phyloP scores from a whole-genome alignment of 169 alveolate genomes.

The Fabrea salina region DNA sequence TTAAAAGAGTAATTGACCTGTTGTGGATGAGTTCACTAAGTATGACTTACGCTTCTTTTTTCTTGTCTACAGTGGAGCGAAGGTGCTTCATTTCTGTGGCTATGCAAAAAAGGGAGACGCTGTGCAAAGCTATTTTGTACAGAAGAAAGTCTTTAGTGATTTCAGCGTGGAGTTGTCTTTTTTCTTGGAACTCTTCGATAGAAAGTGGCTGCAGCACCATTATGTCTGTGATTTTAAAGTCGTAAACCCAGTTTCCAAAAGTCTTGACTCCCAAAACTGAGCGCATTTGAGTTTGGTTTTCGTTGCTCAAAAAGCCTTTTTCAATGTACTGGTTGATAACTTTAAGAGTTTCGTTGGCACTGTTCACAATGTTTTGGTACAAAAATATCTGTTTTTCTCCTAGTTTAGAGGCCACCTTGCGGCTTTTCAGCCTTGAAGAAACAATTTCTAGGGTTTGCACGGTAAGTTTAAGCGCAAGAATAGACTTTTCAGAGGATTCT shows the following conservation, averaged over 20 bases:
- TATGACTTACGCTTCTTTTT: neutral
- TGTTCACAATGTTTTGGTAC: neutral
- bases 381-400: neutral
- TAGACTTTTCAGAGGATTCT: neutral
- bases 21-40: conserved; percentile 8
- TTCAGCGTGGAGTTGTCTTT: conserved; percentile 3
- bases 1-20: neutral
- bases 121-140: conserved; percentile 9
- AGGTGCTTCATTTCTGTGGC: conserved; percentile 30
- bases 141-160: conserved; percentile 22
- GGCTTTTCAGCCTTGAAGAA: neutral
- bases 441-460: neutral
- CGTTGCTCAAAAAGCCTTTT: neutral
- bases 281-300: conserved; percentile 16
- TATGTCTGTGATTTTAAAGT: neutral
- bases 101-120: conserved; percentile 8
- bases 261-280: conserved; percentile 10
- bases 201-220: conserved; percentile 19
- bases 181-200: neutral
- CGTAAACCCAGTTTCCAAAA: neutral
- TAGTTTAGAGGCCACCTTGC: neutral
- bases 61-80: neutral
- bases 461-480: neutral
- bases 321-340: neutral
- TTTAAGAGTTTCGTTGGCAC: neutral